These are phyloP conservation scores for Botrytis fabae DNA, from an alignment of 2,329 filamentous ascomycete genomes.

Conservation along the genomic window DNA sequence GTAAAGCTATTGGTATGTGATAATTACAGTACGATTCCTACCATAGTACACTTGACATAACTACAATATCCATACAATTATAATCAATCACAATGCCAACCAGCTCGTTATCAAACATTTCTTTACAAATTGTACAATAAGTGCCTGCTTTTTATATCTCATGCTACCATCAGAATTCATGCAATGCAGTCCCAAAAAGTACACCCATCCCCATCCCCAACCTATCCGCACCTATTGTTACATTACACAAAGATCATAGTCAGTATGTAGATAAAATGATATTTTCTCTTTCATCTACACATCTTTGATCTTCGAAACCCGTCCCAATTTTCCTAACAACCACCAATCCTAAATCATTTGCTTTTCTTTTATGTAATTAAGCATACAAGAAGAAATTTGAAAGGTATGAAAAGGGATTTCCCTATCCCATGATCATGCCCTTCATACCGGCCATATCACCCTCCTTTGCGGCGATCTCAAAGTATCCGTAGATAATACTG, in stretches of 20 bases:
- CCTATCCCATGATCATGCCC: constrained; percentile 70
- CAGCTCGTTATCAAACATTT: neutral
- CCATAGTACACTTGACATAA: neutral
- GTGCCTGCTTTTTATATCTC: neutral
- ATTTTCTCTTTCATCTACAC: constrained; percentile 8
- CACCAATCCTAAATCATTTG: constrained; percentile 16
- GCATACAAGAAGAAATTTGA: constrained; percentile 33
- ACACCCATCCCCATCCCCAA: neutral
- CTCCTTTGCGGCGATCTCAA: constrained; percentile 98
- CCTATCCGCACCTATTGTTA: constrained; percentile 10
- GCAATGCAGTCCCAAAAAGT: constrained; percentile 12
- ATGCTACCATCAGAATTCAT: constrained; percentile 13
- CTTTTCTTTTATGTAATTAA: constrained; percentile 24
- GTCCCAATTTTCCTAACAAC: neutral
- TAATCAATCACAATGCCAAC: neutral
- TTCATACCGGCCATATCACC: constrained; percentile 86
- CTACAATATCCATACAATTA: neutral
- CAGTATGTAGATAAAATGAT: constrained; percentile 19
- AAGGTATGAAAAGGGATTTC: constrained; percentile 26
- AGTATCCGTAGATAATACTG: constrained; percentile 99
- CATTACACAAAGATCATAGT: constrained; percentile 18
- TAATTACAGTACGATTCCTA: neutral
- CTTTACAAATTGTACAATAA: constrained; percentile 13
- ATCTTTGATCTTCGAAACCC: constrained; percentile 7
- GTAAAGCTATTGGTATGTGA: neutral